phyloP scores from a whole-genome alignment of 192 early-diverging fungal species.

The Gamsiella multidivaricata region DNA sequence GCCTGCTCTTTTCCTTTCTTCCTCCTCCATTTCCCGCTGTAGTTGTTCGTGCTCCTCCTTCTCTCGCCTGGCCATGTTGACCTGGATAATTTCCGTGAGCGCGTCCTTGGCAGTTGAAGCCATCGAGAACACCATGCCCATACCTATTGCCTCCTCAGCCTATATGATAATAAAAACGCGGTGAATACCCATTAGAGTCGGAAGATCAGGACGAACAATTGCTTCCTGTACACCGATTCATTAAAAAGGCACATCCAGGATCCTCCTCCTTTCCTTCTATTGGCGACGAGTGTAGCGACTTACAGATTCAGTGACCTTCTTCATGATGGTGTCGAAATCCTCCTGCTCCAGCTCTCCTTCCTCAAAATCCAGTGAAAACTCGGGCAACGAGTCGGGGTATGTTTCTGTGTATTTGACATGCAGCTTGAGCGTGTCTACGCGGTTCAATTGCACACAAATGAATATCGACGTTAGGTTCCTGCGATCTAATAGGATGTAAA shows the following conservation, averaged over 20 bases:
- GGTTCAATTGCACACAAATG: too few relatives aligned
- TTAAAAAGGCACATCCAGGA: too few relatives aligned
- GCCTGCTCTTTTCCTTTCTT: conserved; percentile 80
- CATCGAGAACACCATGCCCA: conserved; percentile 94
- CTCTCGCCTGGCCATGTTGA: conserved; percentile 63
- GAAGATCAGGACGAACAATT: neutral
- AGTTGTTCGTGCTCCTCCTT: conserved; percentile 61
- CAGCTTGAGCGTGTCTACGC: conserved; percentile 61
- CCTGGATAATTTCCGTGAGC: conserved; percentile 68
- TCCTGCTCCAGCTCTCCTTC: conserved; percentile 57
- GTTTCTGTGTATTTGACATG: conserved; percentile 74
- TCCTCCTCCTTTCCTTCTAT: too few relatives aligned
- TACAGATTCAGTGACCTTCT: conserved; percentile 51
- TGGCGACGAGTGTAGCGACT: too few relatives aligned
- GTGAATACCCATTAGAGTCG: neutral
- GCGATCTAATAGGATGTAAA: too few relatives aligned
- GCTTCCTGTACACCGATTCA: too few relatives aligned
- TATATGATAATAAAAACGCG: conserved; percentile 18
- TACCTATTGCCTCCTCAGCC: conserved; percentile 83
- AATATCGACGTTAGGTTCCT: neutral
- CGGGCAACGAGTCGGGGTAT: conserved; percentile 79
- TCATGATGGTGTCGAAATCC: conserved; percentile 52
- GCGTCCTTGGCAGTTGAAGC: conserved; percentile 79
- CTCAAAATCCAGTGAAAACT: conserved; percentile 66
- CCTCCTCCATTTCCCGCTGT: conserved; percentile 76